A percentile compares a stretch with the other conserved stretches of the same genome.
phyloP scores from a whole-genome alignment of 257 asterid genomes.

The Solanum peruvianum region DNA sequence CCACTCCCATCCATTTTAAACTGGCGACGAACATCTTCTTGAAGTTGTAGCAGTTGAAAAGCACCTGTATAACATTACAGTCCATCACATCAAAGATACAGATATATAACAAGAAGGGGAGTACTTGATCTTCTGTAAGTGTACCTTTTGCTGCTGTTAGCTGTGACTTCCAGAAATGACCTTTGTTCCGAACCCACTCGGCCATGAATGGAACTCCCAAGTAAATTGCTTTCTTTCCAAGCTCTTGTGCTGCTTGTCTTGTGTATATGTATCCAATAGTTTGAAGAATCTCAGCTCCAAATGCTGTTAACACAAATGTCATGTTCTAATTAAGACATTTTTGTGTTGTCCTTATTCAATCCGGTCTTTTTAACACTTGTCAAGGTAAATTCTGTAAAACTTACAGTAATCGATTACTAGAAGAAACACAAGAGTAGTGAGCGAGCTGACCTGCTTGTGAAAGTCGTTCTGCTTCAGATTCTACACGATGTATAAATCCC shows the following conservation, averaged over 20 bases:
- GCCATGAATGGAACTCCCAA: constrained; percentile 59
- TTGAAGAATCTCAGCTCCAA: constrained; percentile 60
- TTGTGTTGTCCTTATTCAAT: background rate
- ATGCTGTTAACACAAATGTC: constrained; percentile 26
- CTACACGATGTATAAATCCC: constrained; percentile 56
- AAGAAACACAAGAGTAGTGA: background rate
- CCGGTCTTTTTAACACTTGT: background rate
- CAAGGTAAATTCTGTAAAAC: background rate
- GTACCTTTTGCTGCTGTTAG: constrained; percentile 80
- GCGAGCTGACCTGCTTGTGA: constrained; percentile 46
- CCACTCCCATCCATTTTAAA: constrained; percentile 49
- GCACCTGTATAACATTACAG: constrained; percentile 43
- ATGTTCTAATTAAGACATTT: background rate
- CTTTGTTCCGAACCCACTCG: constrained; percentile 88
- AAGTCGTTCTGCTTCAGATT: constrained; percentile 77
- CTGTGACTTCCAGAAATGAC: constrained; percentile 80
- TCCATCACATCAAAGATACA: background rate
- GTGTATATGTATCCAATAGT: constrained; percentile 81
- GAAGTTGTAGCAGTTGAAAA: constrained; percentile 89
- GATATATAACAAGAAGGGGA: background rate
- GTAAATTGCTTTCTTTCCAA: constrained; percentile 60
- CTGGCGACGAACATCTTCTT: constrained; percentile 62
- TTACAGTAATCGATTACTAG: background rate
- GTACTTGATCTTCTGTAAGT: background rate
- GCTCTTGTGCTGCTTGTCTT: constrained; percentile 71